Base-by-base conservation (phyloP, 495 filamentous ascomycete genomes). In the Aspergillus mulundensis region DNA sequence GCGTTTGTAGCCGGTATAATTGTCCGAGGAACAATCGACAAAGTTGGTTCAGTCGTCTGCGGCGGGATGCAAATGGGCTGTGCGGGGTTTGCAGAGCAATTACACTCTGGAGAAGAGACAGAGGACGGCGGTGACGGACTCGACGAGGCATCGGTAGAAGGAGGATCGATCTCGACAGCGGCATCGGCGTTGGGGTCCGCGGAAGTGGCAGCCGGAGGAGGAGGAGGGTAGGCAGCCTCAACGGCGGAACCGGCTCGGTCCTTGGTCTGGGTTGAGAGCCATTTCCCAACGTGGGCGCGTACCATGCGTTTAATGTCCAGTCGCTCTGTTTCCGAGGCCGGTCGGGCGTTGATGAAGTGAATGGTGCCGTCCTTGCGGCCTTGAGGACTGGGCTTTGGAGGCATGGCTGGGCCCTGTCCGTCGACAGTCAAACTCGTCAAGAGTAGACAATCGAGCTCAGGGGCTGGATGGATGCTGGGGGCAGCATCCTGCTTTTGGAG, bases 241-340 rank as follows among this genome's bases (percentile, higher is more conserved):
- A 41, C 50, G 5, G 49, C 56, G 23, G 48, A 28, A 16, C 24
- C 56, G 16, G 63, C 55, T 49, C 68, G 65, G 28, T 70, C 69
- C 53, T 67, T 75, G 24, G 70, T 73, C 47, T 75, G 72, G 16
- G 70, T 68, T 43, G 72, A 75, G 44, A 75, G 73, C 72, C 70
- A 73, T 57, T 66, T 61, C 4, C 72, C 72, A 10, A 75, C 72
- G 55, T 75, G 72, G 15, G 70, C 69, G 42, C 72, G 69, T 15
- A 75, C 72, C 41, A 71, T 32, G 14, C 64, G 66, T 23, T 71
- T 70, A 2, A 67, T 67, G 25, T 60, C 65, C 19, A 62, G 7
- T 21, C 66, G 63, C 34, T 75, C 72, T 0, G 42, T 57, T 24
- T 75, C 70, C 14, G 69, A 66, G n/a, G 68, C 16, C 1, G 70